Evolutionary conservation across 2,329 filamentous ascomycete genomes (phyloP).

Genomic region (Talaromyces sp.): DNA sequence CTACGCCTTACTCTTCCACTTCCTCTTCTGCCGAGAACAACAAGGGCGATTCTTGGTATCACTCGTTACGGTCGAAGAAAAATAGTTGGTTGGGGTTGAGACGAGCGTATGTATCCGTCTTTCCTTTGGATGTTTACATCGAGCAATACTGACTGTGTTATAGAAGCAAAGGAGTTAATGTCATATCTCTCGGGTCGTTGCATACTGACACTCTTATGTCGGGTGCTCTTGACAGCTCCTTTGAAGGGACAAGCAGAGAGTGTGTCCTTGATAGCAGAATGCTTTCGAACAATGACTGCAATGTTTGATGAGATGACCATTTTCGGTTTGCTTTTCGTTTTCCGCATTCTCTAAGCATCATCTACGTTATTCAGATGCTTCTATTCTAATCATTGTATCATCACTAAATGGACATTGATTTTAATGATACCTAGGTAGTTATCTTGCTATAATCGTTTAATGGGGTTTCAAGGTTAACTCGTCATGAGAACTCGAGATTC

Average conservation of each 20-base stretch:
- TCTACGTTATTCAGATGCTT: background rate
- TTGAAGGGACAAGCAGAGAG: background rate
- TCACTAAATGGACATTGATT: background rate
- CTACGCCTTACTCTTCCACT: background rate
- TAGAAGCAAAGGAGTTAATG: slow-evolving; percentile 2
- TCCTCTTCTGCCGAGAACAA: background rate
- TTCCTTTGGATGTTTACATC: background rate
- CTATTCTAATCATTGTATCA: background rate
- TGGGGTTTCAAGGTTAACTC: no score
- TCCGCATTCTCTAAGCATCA: background rate
- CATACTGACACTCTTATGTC: slow-evolving; percentile 1
- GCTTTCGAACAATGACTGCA: background rate
- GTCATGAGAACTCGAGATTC: background rate
- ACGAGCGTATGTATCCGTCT: background rate
- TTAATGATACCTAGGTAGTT: background rate
- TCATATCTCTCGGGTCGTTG: background rate
- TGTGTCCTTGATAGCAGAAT: background rate
- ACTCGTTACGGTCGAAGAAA: slow-evolving; percentile 2
- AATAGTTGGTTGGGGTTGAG: background rate
- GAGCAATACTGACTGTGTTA: background rate
- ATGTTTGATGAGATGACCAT: background rate
- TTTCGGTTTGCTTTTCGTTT: background rate
- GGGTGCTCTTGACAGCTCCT: background rate
- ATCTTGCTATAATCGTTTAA: background rate
- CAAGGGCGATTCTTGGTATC: slow-evolving; percentile 4